Evolutionary conservation across 208 protist species (phyloP).

Genomic region (Acanthamoeba polyphaga): DNA sequence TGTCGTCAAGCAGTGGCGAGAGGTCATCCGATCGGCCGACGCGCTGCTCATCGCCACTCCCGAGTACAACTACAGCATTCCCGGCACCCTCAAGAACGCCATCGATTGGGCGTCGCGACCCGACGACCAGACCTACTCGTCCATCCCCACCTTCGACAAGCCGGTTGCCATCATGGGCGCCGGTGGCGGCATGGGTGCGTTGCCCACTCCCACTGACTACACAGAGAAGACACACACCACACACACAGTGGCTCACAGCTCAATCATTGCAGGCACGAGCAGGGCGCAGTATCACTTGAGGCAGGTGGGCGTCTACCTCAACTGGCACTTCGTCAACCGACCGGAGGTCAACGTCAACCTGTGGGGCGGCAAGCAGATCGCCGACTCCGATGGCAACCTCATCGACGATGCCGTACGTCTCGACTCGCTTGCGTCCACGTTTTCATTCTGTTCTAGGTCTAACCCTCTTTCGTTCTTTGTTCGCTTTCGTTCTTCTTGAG

Average conservation of each 20-base stretch:
- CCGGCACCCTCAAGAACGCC: constrained; percentile 1
- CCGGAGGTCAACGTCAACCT: constrained; percentile 22
- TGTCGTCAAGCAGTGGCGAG: background rate
- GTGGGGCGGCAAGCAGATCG: constrained; percentile 3
- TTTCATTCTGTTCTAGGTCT: background rate
- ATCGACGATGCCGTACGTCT: background rate
- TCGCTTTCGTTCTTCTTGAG: background rate
- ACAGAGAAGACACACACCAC: background rate
- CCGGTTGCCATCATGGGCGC: background rate
- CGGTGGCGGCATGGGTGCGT: background rate
- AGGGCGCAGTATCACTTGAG: constrained; percentile 6
- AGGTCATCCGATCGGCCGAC: background rate
- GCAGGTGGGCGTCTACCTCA: constrained; percentile 25
- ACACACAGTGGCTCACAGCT: background rate
- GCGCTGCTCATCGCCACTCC: constrained; percentile 28
- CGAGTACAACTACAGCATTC: constrained; percentile 5
- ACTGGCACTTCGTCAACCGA: background rate
- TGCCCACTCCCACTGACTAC: background rate
- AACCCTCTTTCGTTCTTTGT: background rate
- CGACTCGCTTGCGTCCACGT: background rate
- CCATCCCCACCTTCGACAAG: background rate
- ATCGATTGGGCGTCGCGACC: background rate
- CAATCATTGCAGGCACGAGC: background rate
- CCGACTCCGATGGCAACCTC: background rate
- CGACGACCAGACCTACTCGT: background rate